phyloP scores from a whole-genome alignment of 768 basidiomycete species.

The Heimioporus sp. region DNA sequence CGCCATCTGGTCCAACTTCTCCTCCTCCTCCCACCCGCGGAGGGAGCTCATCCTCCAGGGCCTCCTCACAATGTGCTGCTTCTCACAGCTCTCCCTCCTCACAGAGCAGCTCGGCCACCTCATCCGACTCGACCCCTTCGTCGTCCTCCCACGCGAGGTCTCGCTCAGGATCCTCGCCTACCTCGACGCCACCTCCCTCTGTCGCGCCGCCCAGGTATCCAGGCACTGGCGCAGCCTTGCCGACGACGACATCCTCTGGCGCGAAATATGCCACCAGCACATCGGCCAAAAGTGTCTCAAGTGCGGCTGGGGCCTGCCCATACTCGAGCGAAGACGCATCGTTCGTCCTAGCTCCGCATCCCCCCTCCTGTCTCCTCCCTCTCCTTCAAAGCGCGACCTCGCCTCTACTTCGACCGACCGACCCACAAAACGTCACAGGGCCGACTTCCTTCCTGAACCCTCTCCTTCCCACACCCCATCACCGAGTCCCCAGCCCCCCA shows the following conservation, averaged over 20 bases:
- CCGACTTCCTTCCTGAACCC: not conserved
- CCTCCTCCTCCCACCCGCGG: slow-evolving; percentile 86
- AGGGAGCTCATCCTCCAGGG: slow-evolving; percentile 95
- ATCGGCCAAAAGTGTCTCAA: slow-evolving; percentile 96
- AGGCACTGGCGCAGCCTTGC: slow-evolving; percentile 83
- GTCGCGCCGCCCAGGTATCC: slow-evolving; percentile 90
- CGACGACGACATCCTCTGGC: slow-evolving; percentile 95
- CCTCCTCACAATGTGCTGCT: slow-evolving; percentile 98
- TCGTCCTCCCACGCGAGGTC: slow-evolving; percentile 87
- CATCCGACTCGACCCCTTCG: slow-evolving; percentile 94
- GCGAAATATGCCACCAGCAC: slow-evolving; percentile 95
- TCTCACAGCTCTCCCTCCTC: slow-evolving; percentile 95
- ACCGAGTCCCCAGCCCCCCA: slow-evolving; percentile 5
- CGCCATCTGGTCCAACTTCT: slow-evolving; percentile 95
- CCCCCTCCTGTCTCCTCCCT: slow-evolving; percentile 34
- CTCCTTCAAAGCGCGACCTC: slow-evolving; percentile 38
- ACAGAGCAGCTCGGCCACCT: slow-evolving; percentile 88
- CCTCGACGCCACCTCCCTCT: slow-evolving; percentile 90
- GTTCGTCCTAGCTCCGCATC: slow-evolving; percentile 41
- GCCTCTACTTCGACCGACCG: slow-evolving; percentile 32
- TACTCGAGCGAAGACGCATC: slow-evolving; percentile 72
- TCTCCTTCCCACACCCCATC: slow-evolving; percentile 13
- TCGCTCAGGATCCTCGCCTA: slow-evolving; percentile 81
- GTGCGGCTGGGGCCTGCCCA: slow-evolving; percentile 96
- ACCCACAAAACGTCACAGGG: slow-evolving; percentile 52